Base-by-base conservation (phyloP, 2,329 filamentous ascomycete genomes). In the Trichophyton simii region DNA sequence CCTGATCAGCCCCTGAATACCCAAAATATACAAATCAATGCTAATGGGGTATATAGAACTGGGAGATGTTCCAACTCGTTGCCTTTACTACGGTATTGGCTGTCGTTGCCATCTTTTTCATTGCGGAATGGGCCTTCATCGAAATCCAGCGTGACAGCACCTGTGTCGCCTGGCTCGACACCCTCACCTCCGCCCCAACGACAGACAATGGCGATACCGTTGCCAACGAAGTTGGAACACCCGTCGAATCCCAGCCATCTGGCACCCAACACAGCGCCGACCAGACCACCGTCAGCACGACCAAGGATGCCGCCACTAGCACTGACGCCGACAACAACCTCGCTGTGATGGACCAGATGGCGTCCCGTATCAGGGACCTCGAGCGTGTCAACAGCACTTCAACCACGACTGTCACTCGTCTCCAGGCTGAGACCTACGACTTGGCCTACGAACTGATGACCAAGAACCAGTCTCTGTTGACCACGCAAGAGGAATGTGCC, bases 61-160 rank as follows among this genome's bases (percentile, higher is more conserved):
- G 59, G 59, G 62, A 63, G n/a, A 55, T 50, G 25, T 61, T 52
- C 57, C 59, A 48, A 52, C 62, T 58, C 34, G 38, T 58, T 22
- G 38, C 55, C n/a, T 58, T 58, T 31, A 44, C 55, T 11, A 34
- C 34, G 38, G 34, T 58, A 38, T 44, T 58, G 55, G 55, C 38
- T 44, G 55, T 59, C 18, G 42, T 63, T 11, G 28, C 59, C 9
- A 8, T 61, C 6, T 61, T 57, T 36, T 36, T 46, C 6, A 54
- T 63, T 31, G 28, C 28, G 36, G 38, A 44, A 38, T 58, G 55
- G 55, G n/a, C 11, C 7, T 22, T 41, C 38, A 15, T 44, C 34
- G n/a, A 41, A 34, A 22, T 28, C 20, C 34, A 38, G 13, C 6
- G 18, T 34, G 20, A 38, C 15, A 44, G 55, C 31, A 11, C 15